Base-by-base conservation (phyloP, 2,329 filamentous ascomycete species). In the Tolypocladium ovalisporum region DNA sequence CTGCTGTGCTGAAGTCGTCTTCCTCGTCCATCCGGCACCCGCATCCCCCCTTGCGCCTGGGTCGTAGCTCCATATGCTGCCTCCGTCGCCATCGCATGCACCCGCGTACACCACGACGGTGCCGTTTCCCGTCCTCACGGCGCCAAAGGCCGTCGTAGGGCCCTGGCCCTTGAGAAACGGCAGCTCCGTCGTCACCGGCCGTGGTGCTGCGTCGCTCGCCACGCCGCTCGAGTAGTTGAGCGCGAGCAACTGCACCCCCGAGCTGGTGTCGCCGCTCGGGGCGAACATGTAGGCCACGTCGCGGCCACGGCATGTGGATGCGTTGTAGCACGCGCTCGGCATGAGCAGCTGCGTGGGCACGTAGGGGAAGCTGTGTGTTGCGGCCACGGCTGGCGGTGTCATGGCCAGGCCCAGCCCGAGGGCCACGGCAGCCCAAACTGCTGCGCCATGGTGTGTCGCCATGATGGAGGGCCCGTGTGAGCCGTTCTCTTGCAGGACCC, bases 41-140 rank as follows among this genome's bases (percentile, higher is more conserved):
- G 36, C 37, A 3, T 15, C 39, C 51, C 68, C 75, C 19, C 71
- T 68, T 10, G 68, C 65, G 15, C 75, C 72, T 2, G 81, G 76
- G 10, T 75, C 76, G 63, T 87, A 92, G 27, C 75, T 82, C 90
- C 90, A 96, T 57, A 95, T 66, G 37, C 79, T 71, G 15, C 82
- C 79, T 40, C 71, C 73, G 4, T 73, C 75, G 2, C 78, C 72
- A 1, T 80, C 73, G 67, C 93, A 97, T 61, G 87, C 79, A 2
- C 93, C 92, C 0, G 86, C 78, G 57, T 90, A 87, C 1, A 94
- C 84, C 3, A 84, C 80, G 34, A 97, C 79, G 13, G 85, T 82
- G 19, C 89, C 90, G 65, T 83, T 78, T 49, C 80, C 74, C 52
- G 88, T 83, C 36, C 91, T 77, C 0, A 85, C 76, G 0, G 90